These are phyloP conservation scores for Astrocystis sublimbata DNA, from an alignment of 495 filamentous ascomycete species.

Conservation along the genomic window DNA sequence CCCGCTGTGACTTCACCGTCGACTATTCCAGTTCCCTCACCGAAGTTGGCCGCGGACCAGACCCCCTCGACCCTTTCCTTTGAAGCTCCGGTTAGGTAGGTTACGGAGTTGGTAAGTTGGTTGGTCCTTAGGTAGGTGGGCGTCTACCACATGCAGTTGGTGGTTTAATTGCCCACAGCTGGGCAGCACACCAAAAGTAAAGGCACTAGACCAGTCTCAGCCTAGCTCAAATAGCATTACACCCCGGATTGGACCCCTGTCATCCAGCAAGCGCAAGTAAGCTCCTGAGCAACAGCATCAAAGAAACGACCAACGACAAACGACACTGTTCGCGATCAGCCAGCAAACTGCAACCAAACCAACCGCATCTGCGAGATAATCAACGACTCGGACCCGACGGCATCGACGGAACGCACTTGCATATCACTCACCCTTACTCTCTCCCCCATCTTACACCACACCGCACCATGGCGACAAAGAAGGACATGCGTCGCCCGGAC, in stretches of 20 bases:
- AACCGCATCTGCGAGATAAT: not conserved
- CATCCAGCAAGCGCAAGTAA: not conserved
- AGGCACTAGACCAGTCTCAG: not conserved
- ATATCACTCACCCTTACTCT: too few relatives aligned
- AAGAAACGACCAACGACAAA: conserved; percentile 2
- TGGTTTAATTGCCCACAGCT: too few relatives aligned
- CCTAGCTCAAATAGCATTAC: not conserved
- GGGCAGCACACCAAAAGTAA: too few relatives aligned
- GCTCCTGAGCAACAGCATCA: too few relatives aligned
- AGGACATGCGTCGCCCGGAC: conserved; percentile 84
- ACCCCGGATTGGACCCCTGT: conserved; percentile 6
- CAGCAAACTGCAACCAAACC: not conserved
- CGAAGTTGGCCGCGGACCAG: not conserved
- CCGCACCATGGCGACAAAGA: conserved; percentile 67
- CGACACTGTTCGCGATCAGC: not conserved
- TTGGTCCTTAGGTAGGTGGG: too few relatives aligned
- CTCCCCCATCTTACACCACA: too few relatives aligned
- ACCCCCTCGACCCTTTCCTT: not conserved
- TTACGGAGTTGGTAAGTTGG: too few relatives aligned
- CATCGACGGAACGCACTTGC: too few relatives aligned
- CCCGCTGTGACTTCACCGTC: not conserved
- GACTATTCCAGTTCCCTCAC: not conserved
- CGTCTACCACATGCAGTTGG: too few relatives aligned
- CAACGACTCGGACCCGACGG: too few relatives aligned
- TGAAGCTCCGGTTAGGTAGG: not conserved